Conservation (phyloP, 805 yeast species). For the Huiozyma naganishii region DNA sequence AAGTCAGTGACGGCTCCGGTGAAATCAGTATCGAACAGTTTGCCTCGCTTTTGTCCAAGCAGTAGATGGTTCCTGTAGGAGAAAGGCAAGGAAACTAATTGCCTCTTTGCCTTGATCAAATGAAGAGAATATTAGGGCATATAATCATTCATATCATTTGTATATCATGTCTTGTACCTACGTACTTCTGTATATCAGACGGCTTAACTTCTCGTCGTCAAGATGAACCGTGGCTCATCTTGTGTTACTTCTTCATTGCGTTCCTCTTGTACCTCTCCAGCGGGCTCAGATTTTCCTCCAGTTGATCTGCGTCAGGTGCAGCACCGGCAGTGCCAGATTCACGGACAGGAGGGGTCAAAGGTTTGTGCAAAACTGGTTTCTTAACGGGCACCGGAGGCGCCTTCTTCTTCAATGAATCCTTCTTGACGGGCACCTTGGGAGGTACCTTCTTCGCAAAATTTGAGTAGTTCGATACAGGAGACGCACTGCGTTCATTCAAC, state of each 20-base stretch:
- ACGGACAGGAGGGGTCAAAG: no score
- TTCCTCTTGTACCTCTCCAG: conserved; percentile 4
- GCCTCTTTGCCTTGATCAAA: no score
- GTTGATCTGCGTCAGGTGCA: neutral
- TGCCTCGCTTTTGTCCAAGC: conserved; percentile 76
- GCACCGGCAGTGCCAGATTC: neutral
- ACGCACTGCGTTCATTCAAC: no score
- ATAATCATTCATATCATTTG: no score
- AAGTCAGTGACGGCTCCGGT: conserved; percentile 91
- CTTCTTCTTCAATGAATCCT: conserved; percentile 1
- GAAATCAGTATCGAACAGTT: conserved; percentile 94
- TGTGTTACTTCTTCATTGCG: no score
- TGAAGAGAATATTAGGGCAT: no score
- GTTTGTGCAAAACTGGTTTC: conserved; percentile 3
- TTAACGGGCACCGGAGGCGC: conserved; percentile 14
- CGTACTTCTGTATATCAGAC: no score
- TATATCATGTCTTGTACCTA: no score
- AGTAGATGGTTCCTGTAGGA: conserved; percentile 6
- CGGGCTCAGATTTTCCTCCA: conserved; percentile 1
- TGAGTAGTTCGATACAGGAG: no score
- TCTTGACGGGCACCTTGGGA: conserved; percentile 1
- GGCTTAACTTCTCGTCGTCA: no score
- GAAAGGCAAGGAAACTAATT: no score
- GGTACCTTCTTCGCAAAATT: neutral
- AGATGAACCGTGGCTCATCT: no score